These are phyloP conservation scores for Rhizodiscina lignyota DNA, from an alignment of 495 filamentous ascomycete genomes.

Conservation along the genomic window DNA sequence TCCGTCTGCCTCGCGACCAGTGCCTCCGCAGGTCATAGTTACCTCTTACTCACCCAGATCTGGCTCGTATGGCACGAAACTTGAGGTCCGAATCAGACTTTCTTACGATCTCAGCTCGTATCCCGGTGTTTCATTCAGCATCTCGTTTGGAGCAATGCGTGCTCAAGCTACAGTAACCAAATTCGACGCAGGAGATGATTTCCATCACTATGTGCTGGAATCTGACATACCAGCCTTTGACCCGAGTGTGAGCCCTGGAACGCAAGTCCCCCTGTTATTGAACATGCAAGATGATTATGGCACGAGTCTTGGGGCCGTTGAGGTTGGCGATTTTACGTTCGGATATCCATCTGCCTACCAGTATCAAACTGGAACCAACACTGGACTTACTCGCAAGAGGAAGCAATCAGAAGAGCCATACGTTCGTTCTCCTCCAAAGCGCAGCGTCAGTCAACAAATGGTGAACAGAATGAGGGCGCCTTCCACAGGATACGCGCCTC, in stretches of 20 bases:
- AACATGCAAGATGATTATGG: conserved; percentile 51
- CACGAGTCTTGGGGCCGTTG: conserved; percentile 39
- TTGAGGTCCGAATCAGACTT: conserved; percentile 57
- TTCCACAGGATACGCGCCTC: conserved; percentile 20
- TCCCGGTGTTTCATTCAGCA: conserved; percentile 36
- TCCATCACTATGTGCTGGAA: conserved; percentile 55
- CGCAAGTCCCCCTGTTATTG: conserved; percentile 57
- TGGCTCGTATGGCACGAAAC: conserved; percentile 49
- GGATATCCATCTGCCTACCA: conserved; percentile 21
- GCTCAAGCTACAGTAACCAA: conserved; percentile 46
- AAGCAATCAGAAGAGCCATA: conserved; percentile 32
- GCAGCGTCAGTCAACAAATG: conserved; percentile 24
- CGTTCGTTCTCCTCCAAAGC: conserved; percentile 26
- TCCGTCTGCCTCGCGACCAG: too few species aligned
- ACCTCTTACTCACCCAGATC: conserved; percentile 47
- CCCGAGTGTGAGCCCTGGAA: conserved; percentile 44
- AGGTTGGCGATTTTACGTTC: conserved; percentile 69
- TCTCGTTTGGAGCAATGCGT: conserved; percentile 61
- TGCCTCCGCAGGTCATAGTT: too few species aligned
- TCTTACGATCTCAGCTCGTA: conserved; percentile 52
- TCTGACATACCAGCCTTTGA: conserved; percentile 56
- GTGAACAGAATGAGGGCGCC: conserved; percentile 22
- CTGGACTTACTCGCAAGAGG: conserved; percentile 23
- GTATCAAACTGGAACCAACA: neutral
- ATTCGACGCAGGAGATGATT: conserved; percentile 37